phyloP scores from a whole-genome alignment of 495 filamentous ascomycete genomes.

The Talaromyces wortmannii region DNA sequence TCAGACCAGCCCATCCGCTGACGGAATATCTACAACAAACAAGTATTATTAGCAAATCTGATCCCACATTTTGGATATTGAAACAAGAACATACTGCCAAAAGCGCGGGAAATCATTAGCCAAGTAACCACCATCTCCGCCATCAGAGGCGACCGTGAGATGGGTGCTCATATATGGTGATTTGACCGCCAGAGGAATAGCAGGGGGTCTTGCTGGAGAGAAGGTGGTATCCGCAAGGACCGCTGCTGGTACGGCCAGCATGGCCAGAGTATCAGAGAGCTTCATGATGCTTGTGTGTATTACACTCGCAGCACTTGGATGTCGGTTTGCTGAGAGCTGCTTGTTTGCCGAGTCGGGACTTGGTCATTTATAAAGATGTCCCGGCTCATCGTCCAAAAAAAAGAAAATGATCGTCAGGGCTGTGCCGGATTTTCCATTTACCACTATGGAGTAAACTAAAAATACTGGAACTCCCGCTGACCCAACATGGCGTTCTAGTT shows the following conservation, averaged over 20 bases:
- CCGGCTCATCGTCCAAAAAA: too few species aligned
- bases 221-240: constrained; percentile 33
- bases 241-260: background rate
- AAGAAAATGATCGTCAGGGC: too few species aligned
- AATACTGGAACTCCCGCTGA: too few species aligned
- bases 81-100: constrained; percentile 36
- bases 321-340: too few species aligned
- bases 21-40: constrained; percentile 29
- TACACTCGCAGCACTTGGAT: background rate
- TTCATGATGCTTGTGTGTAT: background rate
- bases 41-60: background rate
- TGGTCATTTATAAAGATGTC: too few species aligned
- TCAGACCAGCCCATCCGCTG: constrained; percentile 47
- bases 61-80: background rate
- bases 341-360: too few species aligned
- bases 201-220: constrained; percentile 46
- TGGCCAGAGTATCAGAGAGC: background rate
- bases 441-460: too few species aligned
- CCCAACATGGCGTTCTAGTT: too few species aligned
- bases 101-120: constrained; percentile 50
- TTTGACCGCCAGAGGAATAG: constrained; percentile 49
- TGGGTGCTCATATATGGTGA: constrained; percentile 52
- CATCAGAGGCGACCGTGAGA: constrained; percentile 17
- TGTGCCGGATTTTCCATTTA: too few species aligned
- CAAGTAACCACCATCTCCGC: constrained; percentile 49